These are phyloP conservation scores for Myriosclerotinia duriaeana DNA, from an alignment of 2,329 filamentous ascomycete species.

Conservation along the genomic window DNA sequence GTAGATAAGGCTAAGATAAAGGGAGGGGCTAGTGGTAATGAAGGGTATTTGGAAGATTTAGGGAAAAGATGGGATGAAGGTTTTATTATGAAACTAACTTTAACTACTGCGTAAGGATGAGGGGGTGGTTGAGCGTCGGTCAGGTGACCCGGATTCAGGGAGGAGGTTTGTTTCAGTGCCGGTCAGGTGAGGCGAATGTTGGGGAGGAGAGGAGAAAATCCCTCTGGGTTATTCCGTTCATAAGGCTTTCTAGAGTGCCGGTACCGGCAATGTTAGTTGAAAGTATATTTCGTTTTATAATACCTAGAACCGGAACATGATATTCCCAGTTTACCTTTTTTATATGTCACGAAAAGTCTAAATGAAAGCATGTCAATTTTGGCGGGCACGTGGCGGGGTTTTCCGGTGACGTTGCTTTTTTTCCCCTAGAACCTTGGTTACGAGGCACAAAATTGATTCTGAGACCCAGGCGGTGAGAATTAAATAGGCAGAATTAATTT, in stretches of 20 bases:
- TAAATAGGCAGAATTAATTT: conserved; percentile 1
- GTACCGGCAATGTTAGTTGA: too few relatives aligned
- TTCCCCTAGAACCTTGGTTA: neutral
- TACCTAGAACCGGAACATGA: too few relatives aligned
- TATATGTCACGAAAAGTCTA: too few relatives aligned
- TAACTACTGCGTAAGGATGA: neutral
- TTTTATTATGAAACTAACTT: too few relatives aligned
- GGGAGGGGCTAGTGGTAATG: neutral
- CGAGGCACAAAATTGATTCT: neutral
- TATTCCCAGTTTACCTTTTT: too few relatives aligned
- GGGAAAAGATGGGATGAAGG: neutral
- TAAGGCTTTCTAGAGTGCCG: too few relatives aligned
- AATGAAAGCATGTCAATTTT: neutral
- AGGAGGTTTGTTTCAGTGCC: neutral
- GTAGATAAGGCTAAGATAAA: conserved; percentile 25
- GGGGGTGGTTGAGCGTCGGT: neutral
- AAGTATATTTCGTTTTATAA: too few relatives aligned
- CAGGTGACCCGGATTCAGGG: neutral
- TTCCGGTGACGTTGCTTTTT: too few relatives aligned
- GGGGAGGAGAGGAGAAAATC: too few relatives aligned
- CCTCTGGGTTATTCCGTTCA: too few relatives aligned
- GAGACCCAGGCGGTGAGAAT: conserved; percentile 11
- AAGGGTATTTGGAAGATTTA: neutral
- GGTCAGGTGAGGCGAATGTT: too few relatives aligned
- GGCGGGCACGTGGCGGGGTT: neutral